phyloP scores from a whole-genome alignment of 805 yeast genomes.

The Blastobotrys robertii region DNA sequence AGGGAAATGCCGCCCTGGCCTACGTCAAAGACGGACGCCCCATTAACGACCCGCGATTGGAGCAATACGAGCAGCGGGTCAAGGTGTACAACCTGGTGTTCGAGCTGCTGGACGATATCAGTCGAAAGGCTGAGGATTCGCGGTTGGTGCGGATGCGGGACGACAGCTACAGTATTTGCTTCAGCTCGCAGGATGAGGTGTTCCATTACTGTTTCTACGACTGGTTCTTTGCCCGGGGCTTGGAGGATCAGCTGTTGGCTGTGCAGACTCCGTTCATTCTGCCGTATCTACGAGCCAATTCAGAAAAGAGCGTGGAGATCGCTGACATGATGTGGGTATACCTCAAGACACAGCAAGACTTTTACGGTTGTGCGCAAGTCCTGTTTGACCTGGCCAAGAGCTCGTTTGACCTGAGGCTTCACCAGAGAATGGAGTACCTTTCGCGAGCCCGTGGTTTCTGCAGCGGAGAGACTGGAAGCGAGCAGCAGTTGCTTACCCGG shows the following conservation, averaged over 20 bases:
- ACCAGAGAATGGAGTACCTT: conserved; percentile 73
- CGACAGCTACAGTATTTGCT: conserved; percentile 62
- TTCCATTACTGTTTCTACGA: conserved; percentile 89
- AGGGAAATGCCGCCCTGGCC: conserved; percentile 47
- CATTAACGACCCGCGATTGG: conserved; percentile 42
- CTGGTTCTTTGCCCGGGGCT: conserved; percentile 77
- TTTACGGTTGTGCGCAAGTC: conserved; percentile 76
- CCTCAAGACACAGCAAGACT: conserved; percentile 71
- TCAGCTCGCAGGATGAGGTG: conserved; percentile 65
- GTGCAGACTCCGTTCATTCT: conserved; percentile 75
- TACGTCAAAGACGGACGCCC: conserved; percentile 44
- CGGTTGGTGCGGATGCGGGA: conserved; percentile 43
- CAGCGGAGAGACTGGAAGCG: conserved; percentile 66
- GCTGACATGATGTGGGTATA: conserved; percentile 84
- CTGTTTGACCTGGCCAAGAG: conserved; percentile 66
- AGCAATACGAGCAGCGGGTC: conserved; percentile 42
- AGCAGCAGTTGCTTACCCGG: conserved; percentile 67
- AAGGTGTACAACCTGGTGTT: conserved; percentile 66
- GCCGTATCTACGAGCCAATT: conserved; percentile 51
- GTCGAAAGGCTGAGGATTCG: conserved; percentile 37
- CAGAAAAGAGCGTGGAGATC: conserved; percentile 49
- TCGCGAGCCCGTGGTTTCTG: conserved; percentile 92
- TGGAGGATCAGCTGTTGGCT: conserved; percentile 65
- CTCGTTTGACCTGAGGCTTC: conserved; percentile 55
- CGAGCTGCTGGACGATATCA: conserved; percentile 62